These are phyloP conservation scores for Metarhizium sp. DNA, from an alignment of 2,329 filamentous ascomycete species.

Conservation along the genomic window DNA sequence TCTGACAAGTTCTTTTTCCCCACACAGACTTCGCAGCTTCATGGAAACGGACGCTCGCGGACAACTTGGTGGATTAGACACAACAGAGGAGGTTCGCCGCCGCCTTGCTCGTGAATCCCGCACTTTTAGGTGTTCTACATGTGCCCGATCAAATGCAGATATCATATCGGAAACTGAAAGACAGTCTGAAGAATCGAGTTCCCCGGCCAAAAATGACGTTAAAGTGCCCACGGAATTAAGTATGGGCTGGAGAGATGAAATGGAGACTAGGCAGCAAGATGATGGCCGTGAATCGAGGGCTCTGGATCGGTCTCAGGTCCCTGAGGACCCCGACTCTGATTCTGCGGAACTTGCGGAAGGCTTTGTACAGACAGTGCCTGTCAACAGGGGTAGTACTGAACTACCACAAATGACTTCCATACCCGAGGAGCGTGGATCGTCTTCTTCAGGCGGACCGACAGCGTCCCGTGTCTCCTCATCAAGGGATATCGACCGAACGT, in stretches of 20 bases:
- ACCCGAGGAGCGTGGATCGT: neutral
- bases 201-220: conserved; percentile 28
- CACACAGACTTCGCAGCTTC: conserved; percentile 59
- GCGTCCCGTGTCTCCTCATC: neutral
- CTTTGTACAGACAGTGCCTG: conserved; percentile 42
- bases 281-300: neutral
- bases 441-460: neutral
- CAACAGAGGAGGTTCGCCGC: conserved; percentile 55
- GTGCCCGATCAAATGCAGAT: conserved; percentile 61
- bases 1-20: neutral
- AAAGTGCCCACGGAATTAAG: conserved; percentile 46
- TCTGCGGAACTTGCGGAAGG: conserved; percentile 46
- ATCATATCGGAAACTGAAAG: conserved; percentile 65
- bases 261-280: conserved; percentile 31
- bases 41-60: conserved; percentile 88
- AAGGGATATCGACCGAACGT: neutral
- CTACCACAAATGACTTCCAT: neutral
- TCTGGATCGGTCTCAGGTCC: neutral
- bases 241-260: conserved; percentile 66
- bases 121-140: conserved; percentile 59
- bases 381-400: neutral
- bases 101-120: conserved; percentile 59
- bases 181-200: conserved; percentile 31
- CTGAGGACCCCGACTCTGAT: conserved; percentile 25
- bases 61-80: conserved; percentile 84